Conservation (phyloP, 2,329 filamentous ascomycete species). For the Epichloe uncinata region DNA sequence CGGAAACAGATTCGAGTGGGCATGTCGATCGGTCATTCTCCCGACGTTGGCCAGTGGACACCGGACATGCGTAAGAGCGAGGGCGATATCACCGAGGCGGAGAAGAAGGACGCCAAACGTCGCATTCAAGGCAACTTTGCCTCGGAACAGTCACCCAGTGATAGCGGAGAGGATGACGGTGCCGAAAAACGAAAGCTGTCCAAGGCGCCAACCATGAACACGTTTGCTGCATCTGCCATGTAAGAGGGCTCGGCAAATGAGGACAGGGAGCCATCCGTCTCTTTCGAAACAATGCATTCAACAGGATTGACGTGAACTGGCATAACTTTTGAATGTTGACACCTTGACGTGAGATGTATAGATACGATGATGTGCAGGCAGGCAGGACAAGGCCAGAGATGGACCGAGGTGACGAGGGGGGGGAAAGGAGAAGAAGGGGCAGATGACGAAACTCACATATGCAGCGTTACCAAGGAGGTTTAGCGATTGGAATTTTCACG, state of each 20-base stretch:
- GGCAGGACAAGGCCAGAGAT: not conserved
- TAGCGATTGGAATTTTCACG: not conserved
- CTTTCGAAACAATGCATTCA: not conserved
- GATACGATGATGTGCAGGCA: too few relatives aligned
- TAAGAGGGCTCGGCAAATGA: not conserved
- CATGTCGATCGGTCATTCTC: conserved; percentile 91
- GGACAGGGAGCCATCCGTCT: not conserved
- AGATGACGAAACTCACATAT: not conserved
- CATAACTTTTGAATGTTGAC: not conserved
- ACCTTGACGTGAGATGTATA: not conserved
- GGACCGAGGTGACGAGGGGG: not conserved
- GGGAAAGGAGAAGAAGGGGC: not conserved
- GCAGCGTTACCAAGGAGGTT: not conserved
- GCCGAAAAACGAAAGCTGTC: conserved; percentile 10
- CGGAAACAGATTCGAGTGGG: conserved; percentile 68
- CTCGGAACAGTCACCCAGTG: conserved; percentile 27
- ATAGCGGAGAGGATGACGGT: conserved; percentile 23
- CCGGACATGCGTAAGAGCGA: conserved; percentile 79
- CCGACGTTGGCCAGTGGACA: conserved; percentile 54
- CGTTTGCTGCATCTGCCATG: conserved; percentile 25
- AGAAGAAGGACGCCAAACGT: conserved; percentile 75
- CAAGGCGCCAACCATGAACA: conserved; percentile 22
- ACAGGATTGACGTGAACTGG: not conserved
- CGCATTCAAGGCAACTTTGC: conserved; percentile 51
- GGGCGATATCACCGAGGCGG: conserved; percentile 62